phyloP scores from a whole-genome alignment of 345 rosid species.

The Angophora floribunda region DNA sequence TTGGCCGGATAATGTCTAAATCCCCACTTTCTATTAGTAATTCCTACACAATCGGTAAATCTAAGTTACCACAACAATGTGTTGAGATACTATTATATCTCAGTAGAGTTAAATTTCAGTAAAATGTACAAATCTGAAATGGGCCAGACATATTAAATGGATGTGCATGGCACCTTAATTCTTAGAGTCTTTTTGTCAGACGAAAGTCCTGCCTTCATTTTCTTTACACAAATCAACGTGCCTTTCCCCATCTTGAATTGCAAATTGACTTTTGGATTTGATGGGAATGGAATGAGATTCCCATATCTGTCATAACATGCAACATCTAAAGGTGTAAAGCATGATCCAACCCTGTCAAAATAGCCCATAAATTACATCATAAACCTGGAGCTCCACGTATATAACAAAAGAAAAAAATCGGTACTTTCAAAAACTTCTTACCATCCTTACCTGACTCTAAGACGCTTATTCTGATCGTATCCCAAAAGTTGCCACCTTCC shows the following conservation, averaged over 20 bases:
- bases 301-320: constrained; percentile 41
- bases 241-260: constrained; percentile 8
- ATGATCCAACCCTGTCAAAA: constrained; percentile 48
- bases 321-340: constrained; percentile 19
- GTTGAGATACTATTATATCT: not conserved
- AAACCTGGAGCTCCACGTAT: not conserved
- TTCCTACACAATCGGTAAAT: constrained; percentile 20
- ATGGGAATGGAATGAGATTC: constrained; percentile 28
- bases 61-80: not conserved
- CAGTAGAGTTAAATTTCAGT: not conserved
- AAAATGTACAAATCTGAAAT: not conserved
- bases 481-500: constrained; percentile 34
- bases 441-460: not conserved
- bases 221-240: constrained; percentile 3
- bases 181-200: constrained; percentile 14
- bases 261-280: constrained; percentile 23
- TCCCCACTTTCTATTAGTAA: constrained; percentile 21
- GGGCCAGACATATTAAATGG: not conserved
- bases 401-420: not conserved
- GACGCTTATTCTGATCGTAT: not conserved
- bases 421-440: not conserved
- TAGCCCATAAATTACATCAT: not conserved
- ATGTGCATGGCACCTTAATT: constrained; percentile 26
- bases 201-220: constrained; percentile 23
- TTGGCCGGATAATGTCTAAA: constrained; percentile 38